Evolutionary conservation across 108 stramenopile genomes (phyloP), one percentile per base, ranked within the genome.

Genomic region (Aurantiochytrium sp.): DNA sequence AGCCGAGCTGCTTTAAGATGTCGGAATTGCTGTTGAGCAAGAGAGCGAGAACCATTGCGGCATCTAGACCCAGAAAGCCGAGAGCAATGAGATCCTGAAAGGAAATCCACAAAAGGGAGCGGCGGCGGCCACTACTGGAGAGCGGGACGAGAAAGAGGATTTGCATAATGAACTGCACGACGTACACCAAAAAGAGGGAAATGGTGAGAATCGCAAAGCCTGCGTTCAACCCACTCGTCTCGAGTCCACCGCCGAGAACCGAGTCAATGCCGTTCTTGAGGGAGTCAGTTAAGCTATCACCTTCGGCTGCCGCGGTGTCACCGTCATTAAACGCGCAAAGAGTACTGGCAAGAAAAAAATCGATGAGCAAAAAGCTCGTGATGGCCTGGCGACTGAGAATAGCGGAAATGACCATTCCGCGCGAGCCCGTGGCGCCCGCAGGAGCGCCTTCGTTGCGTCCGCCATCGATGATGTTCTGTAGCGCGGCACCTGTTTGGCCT

Each of bases 71-170:
- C 51, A 83, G 6, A 45, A 47, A 25, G 51, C 44, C 51, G 14
- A 53, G 19, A 53, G 23, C 0, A 16, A 83, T 4, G 25, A 83
- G 6, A 35, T 83, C 76, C 51, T 53, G 51, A 16, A 12, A 23
- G 43, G 76, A 83, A 12, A 83, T 53, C 76, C 76, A 83, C n/a
- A 83, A 12, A 12, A 83, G 49, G 43, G 51, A 83, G 25, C 51
- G 19, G 45, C 76, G 76, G 16, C n/a, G n/a, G 45, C 76, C 76
- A 6, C 6, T 6, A 4, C 76, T 83, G 10, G 76, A 21, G 51
- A 23, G n/a, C 28, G 76, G 76, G 25, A 83, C 76, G 45, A 83
- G 76, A 23, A 83, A 83, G 76, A 83, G 28, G 76, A 83, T 47
- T 23, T 83, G 76, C 16, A 83, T 25, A 3, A 83, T 25, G 76